phyloP scores from a whole-genome alignment of 768 basidiomycete genomes.

The Stropharia rugosoannulata region DNA sequence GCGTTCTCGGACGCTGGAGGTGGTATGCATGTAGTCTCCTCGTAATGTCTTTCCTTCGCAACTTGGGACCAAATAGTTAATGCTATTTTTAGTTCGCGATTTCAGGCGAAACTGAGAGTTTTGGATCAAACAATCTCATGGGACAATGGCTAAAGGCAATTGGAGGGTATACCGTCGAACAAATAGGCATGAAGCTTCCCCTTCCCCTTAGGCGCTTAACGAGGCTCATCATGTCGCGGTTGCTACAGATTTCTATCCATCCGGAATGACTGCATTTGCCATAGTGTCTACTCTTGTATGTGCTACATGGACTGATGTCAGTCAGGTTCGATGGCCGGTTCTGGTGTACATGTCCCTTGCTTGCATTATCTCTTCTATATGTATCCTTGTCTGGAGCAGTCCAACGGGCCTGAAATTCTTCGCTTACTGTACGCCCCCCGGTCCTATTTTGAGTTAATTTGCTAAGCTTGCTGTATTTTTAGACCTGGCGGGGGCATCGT shows the following conservation, averaged over 20 bases:
- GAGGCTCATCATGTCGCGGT: background rate
- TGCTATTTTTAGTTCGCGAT: slow-evolving; percentile 48
- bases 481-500: slow-evolving; percentile 66
- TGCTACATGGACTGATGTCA: slow-evolving; percentile 63
- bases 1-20: slow-evolving; percentile 59
- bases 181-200: slow-evolving; percentile 40
- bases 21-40: slow-evolving; percentile 69
- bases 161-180: slow-evolving; percentile 61
- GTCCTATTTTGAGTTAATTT: background rate
- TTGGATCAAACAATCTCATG: slow-evolving; percentile 73
- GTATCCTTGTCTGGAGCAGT: slow-evolving; percentile 60
- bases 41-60: slow-evolving; percentile 19
- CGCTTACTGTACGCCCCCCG: slow-evolving; percentile 55
- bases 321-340: slow-evolving; percentile 58
- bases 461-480: background rate
- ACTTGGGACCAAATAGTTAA: background rate
- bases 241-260: slow-evolving; percentile 45
- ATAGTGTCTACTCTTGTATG: slow-evolving; percentile 64
- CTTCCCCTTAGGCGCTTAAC: background rate
- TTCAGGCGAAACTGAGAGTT: slow-evolving; percentile 66
- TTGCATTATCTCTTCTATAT: slow-evolving; percentile 51
- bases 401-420: slow-evolving; percentile 70
- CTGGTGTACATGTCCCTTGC: slow-evolving; percentile 62
- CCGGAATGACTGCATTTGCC: slow-evolving; percentile 63
- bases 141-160: slow-evolving; percentile 67